Percentiles rank a stretch among this genome's conserved stretches.
These are phyloP conservation scores for Debaryomyces maramus DNA, from an alignment of 805 yeast species.

Conservation along the genomic window DNA sequence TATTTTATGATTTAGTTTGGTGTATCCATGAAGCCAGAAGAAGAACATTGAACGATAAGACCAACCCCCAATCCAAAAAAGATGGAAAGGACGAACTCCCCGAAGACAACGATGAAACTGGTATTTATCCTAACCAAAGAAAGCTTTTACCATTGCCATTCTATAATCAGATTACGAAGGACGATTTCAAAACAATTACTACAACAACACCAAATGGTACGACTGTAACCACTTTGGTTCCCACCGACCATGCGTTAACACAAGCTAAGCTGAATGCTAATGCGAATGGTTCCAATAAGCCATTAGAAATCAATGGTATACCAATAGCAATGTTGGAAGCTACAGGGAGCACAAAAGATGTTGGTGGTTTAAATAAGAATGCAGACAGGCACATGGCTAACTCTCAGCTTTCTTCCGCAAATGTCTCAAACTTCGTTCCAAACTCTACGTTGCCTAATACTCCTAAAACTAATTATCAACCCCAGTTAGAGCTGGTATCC, in stretches of 20 bases:
- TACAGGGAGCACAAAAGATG: conserved; percentile 61
- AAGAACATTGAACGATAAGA: conserved; percentile 45
- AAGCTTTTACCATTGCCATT: conserved; percentile 77
- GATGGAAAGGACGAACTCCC: conserved; percentile 7
- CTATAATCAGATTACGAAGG: conserved; percentile 85
- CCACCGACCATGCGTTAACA: conserved; percentile 73
- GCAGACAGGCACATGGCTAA: background rate
- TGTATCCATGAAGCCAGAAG: conserved; percentile 92
- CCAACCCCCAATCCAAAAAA: conserved; percentile 13
- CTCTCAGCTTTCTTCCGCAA: background rate
- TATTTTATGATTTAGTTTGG: conserved; percentile 91
- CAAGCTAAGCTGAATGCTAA: conserved; percentile 61
- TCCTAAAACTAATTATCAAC: background rate
- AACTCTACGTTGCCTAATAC: too few relatives aligned
- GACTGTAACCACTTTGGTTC: conserved; percentile 83
- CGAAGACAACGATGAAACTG: conserved; percentile 11
- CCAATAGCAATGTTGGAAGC: conserved; percentile 74
- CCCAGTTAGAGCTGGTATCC: background rate
- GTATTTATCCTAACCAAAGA: conserved; percentile 14
- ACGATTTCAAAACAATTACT: conserved; percentile 81
- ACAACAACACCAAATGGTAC: conserved; percentile 93
- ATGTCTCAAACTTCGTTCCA: too few relatives aligned
- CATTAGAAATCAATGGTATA: conserved; percentile 65
- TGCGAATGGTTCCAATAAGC: conserved; percentile 54
- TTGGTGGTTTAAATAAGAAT: conserved; percentile 5